Evolutionary conservation across 1,284 basidiomycete genomes (phyloP).

Genomic region (Papiliotrema terrestris): DNA sequence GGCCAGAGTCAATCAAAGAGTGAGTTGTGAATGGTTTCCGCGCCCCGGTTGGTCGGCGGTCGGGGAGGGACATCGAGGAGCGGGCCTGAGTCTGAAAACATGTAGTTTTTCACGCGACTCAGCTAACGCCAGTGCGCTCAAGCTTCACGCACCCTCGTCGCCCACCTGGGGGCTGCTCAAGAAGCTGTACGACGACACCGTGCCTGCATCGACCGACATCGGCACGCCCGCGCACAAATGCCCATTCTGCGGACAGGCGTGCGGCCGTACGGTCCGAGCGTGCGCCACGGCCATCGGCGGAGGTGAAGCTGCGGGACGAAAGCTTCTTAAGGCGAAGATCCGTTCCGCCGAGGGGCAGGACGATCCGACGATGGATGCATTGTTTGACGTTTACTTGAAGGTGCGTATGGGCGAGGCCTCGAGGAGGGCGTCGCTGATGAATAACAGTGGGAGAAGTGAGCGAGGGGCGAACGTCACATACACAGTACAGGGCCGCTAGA

Average conservation of each 20-base stretch:
- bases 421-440: background rate
- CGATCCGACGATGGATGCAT: background rate
- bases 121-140: constrained; percentile 4
- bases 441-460: constrained; percentile 1
- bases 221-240: constrained; percentile 10
- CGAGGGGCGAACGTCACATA: background rate
- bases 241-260: constrained; percentile 28
- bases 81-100: no score
- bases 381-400: constrained; percentile 5
- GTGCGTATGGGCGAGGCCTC: background rate
- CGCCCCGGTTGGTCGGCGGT: background rate
- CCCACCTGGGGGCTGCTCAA: constrained; percentile 1
- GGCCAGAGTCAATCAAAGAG: constrained; percentile 12
- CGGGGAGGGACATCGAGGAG: background rate
- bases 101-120: no score
- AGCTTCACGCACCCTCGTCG: background rate
- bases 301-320: background rate
- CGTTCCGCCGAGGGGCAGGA: background rate
- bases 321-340: background rate
- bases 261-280: constrained; percentile 19
- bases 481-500: no score
- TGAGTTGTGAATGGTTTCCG: constrained; percentile 1
- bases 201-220: background rate
- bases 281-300: constrained; percentile 15
- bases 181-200: background rate